Conservation (phyloP, 2,329 filamentous ascomycete species). For the Cercospora brassicicola region DNA sequence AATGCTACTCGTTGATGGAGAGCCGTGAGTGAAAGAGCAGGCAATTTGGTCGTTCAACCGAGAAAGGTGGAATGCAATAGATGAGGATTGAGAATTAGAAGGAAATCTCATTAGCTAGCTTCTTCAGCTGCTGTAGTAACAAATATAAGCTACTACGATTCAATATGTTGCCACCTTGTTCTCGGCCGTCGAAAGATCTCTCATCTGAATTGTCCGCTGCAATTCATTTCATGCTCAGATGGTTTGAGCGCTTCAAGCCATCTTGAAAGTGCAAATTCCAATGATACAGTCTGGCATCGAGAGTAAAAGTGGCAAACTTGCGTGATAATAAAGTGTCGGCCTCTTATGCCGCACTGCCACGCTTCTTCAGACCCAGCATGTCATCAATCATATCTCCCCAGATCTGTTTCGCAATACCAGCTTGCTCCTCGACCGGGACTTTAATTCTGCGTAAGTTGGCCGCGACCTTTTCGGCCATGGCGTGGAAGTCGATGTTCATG, state of each 20-base stretch:
- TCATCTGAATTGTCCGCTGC: not conserved
- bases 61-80: not conserved
- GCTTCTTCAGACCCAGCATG: conserved; percentile 45
- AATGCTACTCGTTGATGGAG: not conserved
- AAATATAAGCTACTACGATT: not conserved
- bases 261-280: not conserved
- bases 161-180: not conserved
- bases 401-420: conserved; percentile 43
- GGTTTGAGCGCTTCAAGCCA: conserved; percentile 21
- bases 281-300: conserved; percentile 6
- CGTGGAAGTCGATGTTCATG: conserved; percentile 58
- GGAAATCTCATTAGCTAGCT: not conserved
- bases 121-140: not conserved
- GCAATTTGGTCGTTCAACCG: not conserved
- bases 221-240: not conserved
- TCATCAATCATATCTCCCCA: conserved; percentile 55
- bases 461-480: conserved; percentile 51
- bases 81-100: not conserved
- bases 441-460: conserved; percentile 34
- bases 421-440: conserved; percentile 45
- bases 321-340: not conserved
- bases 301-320: not conserved
- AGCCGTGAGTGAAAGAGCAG: not conserved
- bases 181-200: not conserved
- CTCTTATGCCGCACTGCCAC: conserved; percentile 16